Evolutionary conservation across 768 basidiomycete species (phyloP), one percentile per base, ranked within the genome.

Genomic region (Gloeostereum incarnatum): DNA sequence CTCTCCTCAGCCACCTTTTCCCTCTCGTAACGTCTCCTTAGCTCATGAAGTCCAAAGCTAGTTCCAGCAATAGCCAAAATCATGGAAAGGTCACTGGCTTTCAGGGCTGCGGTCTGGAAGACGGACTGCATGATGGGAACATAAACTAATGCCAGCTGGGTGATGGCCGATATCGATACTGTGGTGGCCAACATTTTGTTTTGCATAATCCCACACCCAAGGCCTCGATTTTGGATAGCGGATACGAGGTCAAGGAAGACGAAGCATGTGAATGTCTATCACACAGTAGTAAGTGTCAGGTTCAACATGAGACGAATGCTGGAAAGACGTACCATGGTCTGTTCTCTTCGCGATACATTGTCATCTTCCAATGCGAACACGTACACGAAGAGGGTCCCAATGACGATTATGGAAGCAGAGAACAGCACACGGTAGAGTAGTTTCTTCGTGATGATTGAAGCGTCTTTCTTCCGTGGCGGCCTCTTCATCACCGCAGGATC

Each of bases 241-340:
- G 92, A 97, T 7, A 91, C 85, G 31, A 98, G 76, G 59, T 98
- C 94, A 45, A 98, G 81, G 68, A 97, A 88, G 41, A 98, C 94
- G 61, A 98, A 98, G 54, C 81, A 84, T 13, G 92, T 86, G 60
- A 98, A 98, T 18, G 94, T 96, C 94, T 96, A 58, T n/a, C 16
- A 19, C 18, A 21, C 30, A 41, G 39, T 34, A 46, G 38, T 36
- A 49, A 31, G 36, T 23, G 29, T 17, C 38, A 43, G 31, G 16
- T 24, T 27, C 18, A 23, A n/a, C 8, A 9, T 14, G 14, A 27
- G 10, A 31, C 26, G 4, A 32, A 24, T 7, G 17, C 8, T 29
- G n/a, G n/a, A 35, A 11, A 23, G 6, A 65, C 82, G 48, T 42
- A 90, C 93, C 92, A 97, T 94, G 0, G 94, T 98, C 59, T 98